Conservation (phyloP, 179 eudicot species). For the Beta macrorhiza region DNA sequence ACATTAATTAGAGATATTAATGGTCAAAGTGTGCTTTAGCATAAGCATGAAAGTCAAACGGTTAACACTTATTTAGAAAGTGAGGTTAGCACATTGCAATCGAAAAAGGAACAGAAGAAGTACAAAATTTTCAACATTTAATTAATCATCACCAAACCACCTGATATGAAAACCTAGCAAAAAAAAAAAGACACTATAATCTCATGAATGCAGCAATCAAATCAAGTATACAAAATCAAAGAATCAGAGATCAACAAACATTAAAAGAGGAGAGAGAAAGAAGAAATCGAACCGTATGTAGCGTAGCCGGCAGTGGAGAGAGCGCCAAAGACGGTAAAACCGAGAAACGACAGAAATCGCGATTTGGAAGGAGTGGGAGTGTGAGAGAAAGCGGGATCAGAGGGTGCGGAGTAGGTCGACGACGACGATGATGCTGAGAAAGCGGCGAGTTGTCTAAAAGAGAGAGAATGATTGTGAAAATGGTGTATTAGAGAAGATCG, state of each 20-base stretch:
- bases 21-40: too few species aligned
- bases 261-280: background rate
- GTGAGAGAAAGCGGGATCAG: conserved; percentile 8
- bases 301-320: conserved; percentile 34
- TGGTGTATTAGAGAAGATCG: background rate
- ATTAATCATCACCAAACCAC: too few species aligned
- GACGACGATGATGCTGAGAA: background rate
- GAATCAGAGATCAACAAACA: background rate
- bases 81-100: too few species aligned
- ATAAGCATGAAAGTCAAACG: too few species aligned
- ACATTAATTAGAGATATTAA: too few species aligned
- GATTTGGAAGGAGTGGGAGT: background rate
- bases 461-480: background rate
- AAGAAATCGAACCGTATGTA: conserved; percentile 30
- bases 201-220: background rate
- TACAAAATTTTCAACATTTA: too few species aligned
- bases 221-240: background rate
- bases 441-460: background rate
- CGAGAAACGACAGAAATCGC: conserved; percentile 15
- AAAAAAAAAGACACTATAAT: too few species aligned
- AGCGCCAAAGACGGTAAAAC: conserved; percentile 24
- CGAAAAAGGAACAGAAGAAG: too few species aligned
- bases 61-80: too few species aligned
- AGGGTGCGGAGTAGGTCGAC: conserved; percentile 4
- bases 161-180: too few species aligned